Evolutionary conservation across 2,329 filamentous ascomycete species (phyloP), one percentile per base, ranked within the genome.

Genomic region (Monilinia fructigena): DNA sequence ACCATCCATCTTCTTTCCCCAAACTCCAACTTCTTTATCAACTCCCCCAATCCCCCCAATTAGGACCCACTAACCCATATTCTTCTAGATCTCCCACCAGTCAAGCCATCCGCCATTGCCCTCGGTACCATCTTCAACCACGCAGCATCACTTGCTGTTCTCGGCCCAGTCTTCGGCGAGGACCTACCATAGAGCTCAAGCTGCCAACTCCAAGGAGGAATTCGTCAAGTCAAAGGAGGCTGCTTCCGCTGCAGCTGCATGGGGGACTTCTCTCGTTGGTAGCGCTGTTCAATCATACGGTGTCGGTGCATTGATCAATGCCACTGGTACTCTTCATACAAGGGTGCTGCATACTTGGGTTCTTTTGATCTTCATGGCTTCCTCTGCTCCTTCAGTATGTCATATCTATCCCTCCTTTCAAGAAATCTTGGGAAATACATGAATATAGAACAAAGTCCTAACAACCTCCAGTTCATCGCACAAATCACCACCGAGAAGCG

Each of bases 41-140:
- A 20, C 40, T 8, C 7, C 20, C 4, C 14, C 28, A 31, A 42
- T 16, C 23, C 31, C 23, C 23, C 40, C 47, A 18, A 50, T 35
- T 18, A 20, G 70, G 50, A 23, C 55, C 40, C 16, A 31, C 28
- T 63, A 66, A 61, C 45, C 31, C 20, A 3, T 20, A 11, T 16
- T 52, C 4, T 40, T 40, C 10, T 64, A 77, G 76, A 90, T 78
- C 85, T 91, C 66, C 89, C 89, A 73, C 83, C 93, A 73, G 95
- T 99, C 77, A 98, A 97, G 89, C 95, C 95, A 74, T 97, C 93
- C 77, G 94, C 95, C 76, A 97, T 99, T 77, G 95, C 94, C 77
- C 87, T 98, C 76, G 95, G 95, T 81, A 95, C 93, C 70, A 82
- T 93, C 80, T 99, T 97, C 88, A 97, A 91, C 85, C 94, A 99